Base-by-base conservation (phyloP, 805 yeast genomes). In the Saccharomycopsis fibuligera region DNA sequence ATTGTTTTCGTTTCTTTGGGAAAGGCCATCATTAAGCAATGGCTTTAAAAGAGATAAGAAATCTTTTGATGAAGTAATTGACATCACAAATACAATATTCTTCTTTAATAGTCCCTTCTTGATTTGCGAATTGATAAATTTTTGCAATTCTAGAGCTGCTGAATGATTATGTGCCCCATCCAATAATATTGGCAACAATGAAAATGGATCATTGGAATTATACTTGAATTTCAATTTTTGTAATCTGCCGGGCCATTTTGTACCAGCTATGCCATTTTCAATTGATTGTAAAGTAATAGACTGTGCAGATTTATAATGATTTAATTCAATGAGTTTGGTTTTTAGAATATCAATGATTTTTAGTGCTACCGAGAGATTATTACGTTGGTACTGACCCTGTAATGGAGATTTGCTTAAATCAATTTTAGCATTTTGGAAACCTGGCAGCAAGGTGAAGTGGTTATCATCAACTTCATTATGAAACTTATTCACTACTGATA, bases 101-200 rank as follows among this genome's bases (percentile, higher is more conserved):
- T 38, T 49, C 12, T 48, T 36, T 2, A 59, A 56, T 2, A 41
- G 30, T 1, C 47, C 41, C 1, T 25, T 35, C 1, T 63, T 58
- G 35, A 59, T 51, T 1, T 49, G 38, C 1, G 50, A 35, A 4
- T 69, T 62, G 1, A 89, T 63, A 60, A 70, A 87, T 35, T 70
- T 70, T 0, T 74, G 75, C 27, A 93, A 67, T 58, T 84, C 87
- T n/a, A 66, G 64, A 0, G 96, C 93, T 0, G 97, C 96, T 51
- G 81, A 79, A 4, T 78, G 80, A 61, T 93, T 93, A 62, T 93
- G 98, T 0, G 98, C 97, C 2, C 98, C 98, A 65, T 91, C 98
- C 2, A 93, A 59, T 3, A 93, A 63, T 0, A 80, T 62, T 1
- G 57, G 54, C 0, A 70, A 45, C 1, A 62, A 55, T 2, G 62